Evolutionary conservation across 371 early-diverging fungal species (phyloP).

Genomic region (Mortierella sp.): DNA sequence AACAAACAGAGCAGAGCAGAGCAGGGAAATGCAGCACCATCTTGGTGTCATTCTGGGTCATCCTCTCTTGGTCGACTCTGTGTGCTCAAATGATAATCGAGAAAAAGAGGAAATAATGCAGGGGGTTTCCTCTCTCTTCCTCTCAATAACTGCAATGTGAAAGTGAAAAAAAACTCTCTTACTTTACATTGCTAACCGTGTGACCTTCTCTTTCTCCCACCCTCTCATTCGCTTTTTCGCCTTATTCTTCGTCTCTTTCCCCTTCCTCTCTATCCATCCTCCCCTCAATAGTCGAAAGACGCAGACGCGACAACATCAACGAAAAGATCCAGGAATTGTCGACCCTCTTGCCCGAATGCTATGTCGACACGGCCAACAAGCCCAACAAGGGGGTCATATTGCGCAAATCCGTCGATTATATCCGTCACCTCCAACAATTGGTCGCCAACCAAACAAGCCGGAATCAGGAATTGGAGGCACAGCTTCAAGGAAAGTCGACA

Average conservation of each 20-base stretch:
- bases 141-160: not conserved
- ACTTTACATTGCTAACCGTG: constrained; percentile 5
- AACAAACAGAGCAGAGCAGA: no score
- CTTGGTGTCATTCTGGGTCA: not conserved
- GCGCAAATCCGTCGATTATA: constrained; percentile 92
- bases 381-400: constrained; percentile 89
- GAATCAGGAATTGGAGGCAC: constrained; percentile 80
- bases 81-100: not conserved
- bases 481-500: constrained; percentile 36
- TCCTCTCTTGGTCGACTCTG: not conserved
- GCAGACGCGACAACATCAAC: constrained; percentile 97
- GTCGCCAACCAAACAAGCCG: constrained; percentile 71
- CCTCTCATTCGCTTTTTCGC: constrained; percentile 9
- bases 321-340: constrained; percentile 96
- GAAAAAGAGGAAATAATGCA: constrained; percentile 4
- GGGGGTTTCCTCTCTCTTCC: not conserved
- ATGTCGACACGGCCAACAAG: constrained; percentile 73
- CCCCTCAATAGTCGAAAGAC: constrained; percentile 81
- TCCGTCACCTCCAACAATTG: constrained; percentile 78
- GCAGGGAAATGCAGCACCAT: not conserved
- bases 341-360: constrained; percentile 83
- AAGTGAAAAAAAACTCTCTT: not conserved
- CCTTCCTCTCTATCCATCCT: not conserved
- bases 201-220: not conserved
- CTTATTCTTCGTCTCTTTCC: not conserved